These are phyloP conservation scores for Acanthamoeba culbertsoni DNA, from an alignment of 208 protist species.

Conservation along the genomic window DNA sequence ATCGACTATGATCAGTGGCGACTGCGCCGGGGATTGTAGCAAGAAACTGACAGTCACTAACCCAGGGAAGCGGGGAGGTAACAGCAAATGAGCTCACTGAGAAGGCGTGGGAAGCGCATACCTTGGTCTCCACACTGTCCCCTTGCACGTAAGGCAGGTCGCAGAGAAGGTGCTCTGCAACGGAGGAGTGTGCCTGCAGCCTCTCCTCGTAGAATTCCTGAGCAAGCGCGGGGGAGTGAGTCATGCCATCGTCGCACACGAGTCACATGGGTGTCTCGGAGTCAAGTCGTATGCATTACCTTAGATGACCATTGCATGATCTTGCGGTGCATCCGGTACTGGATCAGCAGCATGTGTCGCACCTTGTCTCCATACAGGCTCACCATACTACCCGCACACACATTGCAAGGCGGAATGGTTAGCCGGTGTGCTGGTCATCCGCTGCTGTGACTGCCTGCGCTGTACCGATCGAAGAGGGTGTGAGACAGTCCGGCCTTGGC, in stretches of 20 bases:
- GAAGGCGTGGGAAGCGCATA: neutral
- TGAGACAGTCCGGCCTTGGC: constrained; percentile 57
- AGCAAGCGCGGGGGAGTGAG: neutral
- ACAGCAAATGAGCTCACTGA: neutral
- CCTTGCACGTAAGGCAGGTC: constrained; percentile 40
- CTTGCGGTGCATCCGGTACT: constrained; percentile 76
- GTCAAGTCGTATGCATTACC: neutral
- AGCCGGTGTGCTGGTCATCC: no score
- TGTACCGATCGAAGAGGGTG: constrained; percentile 72
- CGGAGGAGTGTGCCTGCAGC: constrained; percentile 62
- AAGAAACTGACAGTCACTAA: neutral
- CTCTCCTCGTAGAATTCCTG: constrained; percentile 67
- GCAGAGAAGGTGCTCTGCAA: constrained; percentile 55
- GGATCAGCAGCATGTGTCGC: constrained; percentile 60
- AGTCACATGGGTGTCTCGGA: neutral
- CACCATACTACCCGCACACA: constrained; percentile 12
- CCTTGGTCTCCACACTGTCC: neutral
- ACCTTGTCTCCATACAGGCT: constrained; percentile 59
- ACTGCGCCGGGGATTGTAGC: neutral
- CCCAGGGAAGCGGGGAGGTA: neutral
- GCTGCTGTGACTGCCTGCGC: no score
- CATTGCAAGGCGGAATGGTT: neutral
- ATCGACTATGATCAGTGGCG: constrained; percentile 69
- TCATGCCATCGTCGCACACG: neutral
- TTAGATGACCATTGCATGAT: constrained; percentile 77